Base-by-base conservation (phyloP, 306 rosid genomes). In the Quercus bicolor region DNA sequence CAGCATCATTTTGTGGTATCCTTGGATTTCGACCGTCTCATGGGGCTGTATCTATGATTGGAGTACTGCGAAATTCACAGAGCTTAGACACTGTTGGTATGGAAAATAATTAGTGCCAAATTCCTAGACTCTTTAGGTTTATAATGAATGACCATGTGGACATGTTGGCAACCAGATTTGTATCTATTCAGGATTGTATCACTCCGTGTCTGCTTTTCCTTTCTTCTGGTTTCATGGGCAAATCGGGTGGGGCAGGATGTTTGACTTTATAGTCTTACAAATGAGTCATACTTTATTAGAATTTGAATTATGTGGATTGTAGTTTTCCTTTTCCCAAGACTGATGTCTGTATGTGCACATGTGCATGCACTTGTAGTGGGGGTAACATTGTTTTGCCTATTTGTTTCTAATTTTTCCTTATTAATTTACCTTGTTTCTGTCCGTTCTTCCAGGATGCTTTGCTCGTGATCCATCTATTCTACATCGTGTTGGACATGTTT, bases 21-120 rank as follows among this genome's bases (percentile, higher is more conserved):
- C 72, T 93, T 86, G 94, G 94, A 64, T 93, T 79, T 78, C 91
- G 98, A 51, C 90, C 98, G 15, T 91, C 98, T 65, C 93, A 91
- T 57, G 98, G 98, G 79, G 87, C 88, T 80, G 78, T 87, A 61
- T 85, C 97, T 13, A 64, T 88, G 79, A 79, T 87, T 45, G 92
- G 94, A 76, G 91, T 91, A 83, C 81, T 89, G 75, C 88, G 97
- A 28, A 90, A 91, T 80, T 85, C 98, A 20, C 97, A 87, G 71
- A 91, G 94, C 86, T 81, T 93, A 77, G 98, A 93, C 51, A 75
- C 94, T 74, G 85, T 93, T 85, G 98, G 98, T 93, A 89, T 69
- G 94, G 31, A 43, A 57, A 72, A 62, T 76, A 62, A 66, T 78
- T 68, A 14, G 56, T 73, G 45, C 45, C 45, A 40, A 40, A 19